A percentile compares a stretch with the other conserved stretches of the same genome.
Evolutionary conservation across 306 rosid genomes (phyloP).

Genomic region (Vachellia collinsii): DNA sequence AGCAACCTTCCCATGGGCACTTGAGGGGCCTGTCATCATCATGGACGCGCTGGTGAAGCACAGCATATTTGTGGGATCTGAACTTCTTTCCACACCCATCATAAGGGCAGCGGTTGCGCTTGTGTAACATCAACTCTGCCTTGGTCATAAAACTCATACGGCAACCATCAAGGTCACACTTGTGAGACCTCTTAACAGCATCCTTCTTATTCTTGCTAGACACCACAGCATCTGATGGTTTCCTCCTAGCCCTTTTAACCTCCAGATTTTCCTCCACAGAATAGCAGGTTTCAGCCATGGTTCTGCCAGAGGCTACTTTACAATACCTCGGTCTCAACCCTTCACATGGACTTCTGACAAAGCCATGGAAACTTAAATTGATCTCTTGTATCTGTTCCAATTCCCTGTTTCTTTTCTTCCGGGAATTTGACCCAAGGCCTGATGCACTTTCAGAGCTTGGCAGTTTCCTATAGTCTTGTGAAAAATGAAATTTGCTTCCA

Average conservation of each 20-base stretch:
- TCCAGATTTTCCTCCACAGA: constrained; percentile 46
- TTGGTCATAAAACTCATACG: constrained; percentile 74
- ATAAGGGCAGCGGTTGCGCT: constrained; percentile 79
- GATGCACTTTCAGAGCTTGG: constrained; percentile 40
- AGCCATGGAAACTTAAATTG: constrained; percentile 45
- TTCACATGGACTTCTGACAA: constrained; percentile 88
- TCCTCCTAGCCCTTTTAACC: constrained; percentile 52
- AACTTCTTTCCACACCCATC: constrained; percentile 95
- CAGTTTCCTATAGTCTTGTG: constrained; percentile 42
- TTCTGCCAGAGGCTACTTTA: constrained; percentile 46
- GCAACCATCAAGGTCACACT: constrained; percentile 85
- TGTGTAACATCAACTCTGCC: constrained; percentile 75
- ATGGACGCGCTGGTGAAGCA: constrained; percentile 88
- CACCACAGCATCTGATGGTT: constrained; percentile 43
- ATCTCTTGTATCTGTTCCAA: constrained; percentile 47
- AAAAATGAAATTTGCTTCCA: constrained; percentile 44
- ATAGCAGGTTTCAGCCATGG: constrained; percentile 35
- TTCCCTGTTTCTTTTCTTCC: constrained; percentile 58
- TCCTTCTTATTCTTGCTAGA: constrained; percentile 49
- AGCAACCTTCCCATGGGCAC: constrained; percentile 98
- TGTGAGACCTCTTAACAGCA: constrained; percentile 48
- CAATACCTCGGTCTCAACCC: constrained; percentile 77
- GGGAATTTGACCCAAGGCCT: constrained; percentile 40
- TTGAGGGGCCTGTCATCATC: constrained; percentile 89
- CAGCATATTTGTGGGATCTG: constrained; percentile 87